Conservation (phyloP, 345 rosid genomes). For the Firmiana major region DNA sequence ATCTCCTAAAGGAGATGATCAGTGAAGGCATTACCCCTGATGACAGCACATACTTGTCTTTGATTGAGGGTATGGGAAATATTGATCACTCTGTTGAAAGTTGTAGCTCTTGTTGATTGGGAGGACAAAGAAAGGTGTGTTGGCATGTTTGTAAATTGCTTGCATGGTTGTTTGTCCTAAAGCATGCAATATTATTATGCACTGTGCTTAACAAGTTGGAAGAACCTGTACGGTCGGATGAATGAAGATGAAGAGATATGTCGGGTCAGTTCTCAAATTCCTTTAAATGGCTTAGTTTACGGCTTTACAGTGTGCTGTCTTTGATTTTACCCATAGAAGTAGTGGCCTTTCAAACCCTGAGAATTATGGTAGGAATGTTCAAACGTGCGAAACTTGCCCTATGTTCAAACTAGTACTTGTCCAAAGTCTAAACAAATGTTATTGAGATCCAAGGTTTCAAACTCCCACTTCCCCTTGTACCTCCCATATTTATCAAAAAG, state of each 20-base stretch:
- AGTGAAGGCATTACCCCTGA: slow-evolving; percentile 79
- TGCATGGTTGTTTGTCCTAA: background rate
- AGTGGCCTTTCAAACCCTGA: background rate
- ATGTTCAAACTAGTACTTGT: background rate
- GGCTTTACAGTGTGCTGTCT: background rate
- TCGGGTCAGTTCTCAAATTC: background rate
- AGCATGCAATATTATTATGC: background rate
- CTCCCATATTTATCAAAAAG: background rate
- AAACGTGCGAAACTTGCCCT: background rate
- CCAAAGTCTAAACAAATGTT: background rate
- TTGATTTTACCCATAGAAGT: background rate
- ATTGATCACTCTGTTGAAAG: slow-evolving; percentile 13
- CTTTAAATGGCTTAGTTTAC: background rate
- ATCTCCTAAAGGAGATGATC: slow-evolving; percentile 75
- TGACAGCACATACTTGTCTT: slow-evolving; percentile 62
- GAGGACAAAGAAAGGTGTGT: background rate
- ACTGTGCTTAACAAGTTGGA: background rate
- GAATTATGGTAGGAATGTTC: background rate
- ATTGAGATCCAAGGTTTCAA: background rate
- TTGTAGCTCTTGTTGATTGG: background rate
- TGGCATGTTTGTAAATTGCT: background rate
- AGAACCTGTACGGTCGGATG: background rate
- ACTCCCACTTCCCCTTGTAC: background rate
- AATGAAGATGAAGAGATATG: background rate
- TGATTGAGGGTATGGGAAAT: slow-evolving; percentile 60